These are phyloP conservation scores for Trypanosoma scelopori DNA, from an alignment of 208 protist species.

Conservation along the genomic window DNA sequence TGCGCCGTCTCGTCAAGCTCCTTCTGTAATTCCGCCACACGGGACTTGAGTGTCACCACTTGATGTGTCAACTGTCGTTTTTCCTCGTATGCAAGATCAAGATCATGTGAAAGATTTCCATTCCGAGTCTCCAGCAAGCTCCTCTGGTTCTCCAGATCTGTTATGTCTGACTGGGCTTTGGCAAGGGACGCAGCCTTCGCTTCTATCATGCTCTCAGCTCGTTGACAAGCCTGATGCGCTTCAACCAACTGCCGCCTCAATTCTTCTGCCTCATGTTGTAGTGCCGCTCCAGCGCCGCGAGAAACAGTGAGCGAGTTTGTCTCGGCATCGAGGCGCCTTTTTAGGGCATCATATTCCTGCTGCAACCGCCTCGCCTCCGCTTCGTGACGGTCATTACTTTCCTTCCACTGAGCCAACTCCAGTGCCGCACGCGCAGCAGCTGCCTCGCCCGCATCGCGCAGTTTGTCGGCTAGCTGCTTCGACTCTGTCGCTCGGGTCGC, in stretches of 20 bases:
- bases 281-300: constrained; percentile 22
- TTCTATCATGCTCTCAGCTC: constrained; percentile 7
- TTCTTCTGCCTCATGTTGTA: constrained; percentile 11
- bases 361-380: constrained; percentile 4
- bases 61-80: constrained; percentile 9
- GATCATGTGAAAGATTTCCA: constrained; percentile 1
- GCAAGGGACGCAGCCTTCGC: constrained; percentile 27
- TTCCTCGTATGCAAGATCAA: background rate
- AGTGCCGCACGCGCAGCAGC: background rate
- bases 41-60: constrained; percentile 20
- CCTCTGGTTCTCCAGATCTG: constrained; percentile 30
- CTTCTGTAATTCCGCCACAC: constrained; percentile 18
- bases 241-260: constrained; percentile 20
- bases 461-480: constrained; percentile 22
- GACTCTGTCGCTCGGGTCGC: constrained; percentile 36
- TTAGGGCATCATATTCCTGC: constrained; percentile 10
- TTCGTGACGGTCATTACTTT: constrained; percentile 17
- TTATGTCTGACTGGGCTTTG: constrained; percentile 24
- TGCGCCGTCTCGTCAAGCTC: background rate
- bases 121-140: constrained; percentile 28
- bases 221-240: constrained; percentile 13
- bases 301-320: constrained; percentile 11
- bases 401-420: constrained; percentile 15
- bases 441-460: background rate
- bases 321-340: constrained; percentile 27